phyloP scores from a whole-genome alignment of 2,329 filamentous ascomycete species.

The Penicillium sumatraense region DNA sequence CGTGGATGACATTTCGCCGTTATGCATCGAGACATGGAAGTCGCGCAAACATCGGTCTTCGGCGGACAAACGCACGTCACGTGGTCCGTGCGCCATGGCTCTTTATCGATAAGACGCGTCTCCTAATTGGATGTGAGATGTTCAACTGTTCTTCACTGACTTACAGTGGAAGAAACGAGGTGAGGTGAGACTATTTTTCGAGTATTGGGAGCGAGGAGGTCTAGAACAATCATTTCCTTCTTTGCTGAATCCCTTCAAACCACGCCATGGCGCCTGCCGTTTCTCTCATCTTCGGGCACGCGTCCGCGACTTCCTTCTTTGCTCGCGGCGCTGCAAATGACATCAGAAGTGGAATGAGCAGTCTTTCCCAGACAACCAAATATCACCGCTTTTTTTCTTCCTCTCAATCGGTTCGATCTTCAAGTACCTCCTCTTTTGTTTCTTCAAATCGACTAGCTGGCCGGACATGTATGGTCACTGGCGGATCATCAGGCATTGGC shows the following conservation, averaged over 20 bases:
- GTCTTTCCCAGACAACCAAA: neutral
- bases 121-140: neutral
- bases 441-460: slow-evolving; percentile 36
- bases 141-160: too few species aligned
- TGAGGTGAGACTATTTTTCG: neutral
- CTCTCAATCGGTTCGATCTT: slow-evolving; percentile 6
- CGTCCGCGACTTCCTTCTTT: neutral
- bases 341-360: slow-evolving; percentile 3
- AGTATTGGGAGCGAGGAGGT: neutral
- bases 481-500: slow-evolving; percentile 73
- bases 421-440: slow-evolving; percentile 8
- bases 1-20: slow-evolving; percentile 10
- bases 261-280: neutral
- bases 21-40: neutral
- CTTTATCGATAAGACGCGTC: neutral
- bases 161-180: too few species aligned
- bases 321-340: neutral
- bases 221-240: neutral
- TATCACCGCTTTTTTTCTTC: slow-evolving; percentile 13
- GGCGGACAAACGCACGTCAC: slow-evolving; percentile 6
- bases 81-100: neutral
- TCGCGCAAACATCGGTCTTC: neutral
- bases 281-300: neutral
- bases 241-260: too few species aligned
- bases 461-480: slow-evolving; percentile 63